phyloP scores from a whole-genome alignment of 2,329 filamentous ascomycete species.

The Penicillium brasilianum region DNA sequence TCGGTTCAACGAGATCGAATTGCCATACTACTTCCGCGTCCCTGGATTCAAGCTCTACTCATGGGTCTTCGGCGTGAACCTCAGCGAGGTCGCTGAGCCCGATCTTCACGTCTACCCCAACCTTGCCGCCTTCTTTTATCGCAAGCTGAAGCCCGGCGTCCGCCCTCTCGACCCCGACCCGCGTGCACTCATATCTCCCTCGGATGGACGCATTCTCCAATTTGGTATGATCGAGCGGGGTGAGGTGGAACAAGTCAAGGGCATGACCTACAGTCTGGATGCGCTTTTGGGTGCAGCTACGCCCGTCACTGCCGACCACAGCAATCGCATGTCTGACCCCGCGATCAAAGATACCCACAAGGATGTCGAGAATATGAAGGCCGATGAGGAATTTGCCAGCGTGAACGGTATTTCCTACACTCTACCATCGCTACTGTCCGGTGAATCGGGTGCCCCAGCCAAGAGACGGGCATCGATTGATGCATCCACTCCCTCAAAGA shows the following conservation, averaged over 20 bases:
- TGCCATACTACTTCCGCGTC: slow-evolving; percentile 84
- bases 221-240: slow-evolving; percentile 91
- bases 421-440: slow-evolving; percentile 83
- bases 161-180: slow-evolving; percentile 82
- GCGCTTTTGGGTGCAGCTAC: slow-evolving; percentile 76
- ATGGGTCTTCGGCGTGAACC: slow-evolving; percentile 86
- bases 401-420: slow-evolving; percentile 97
- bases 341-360: slow-evolving; percentile 40
- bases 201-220: slow-evolving; percentile 89
- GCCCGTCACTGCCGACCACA: slow-evolving; percentile 48
- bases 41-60: slow-evolving; percentile 93
- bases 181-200: slow-evolving; percentile 81
- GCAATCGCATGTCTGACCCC: slow-evolving; percentile 41
- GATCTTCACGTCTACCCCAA: slow-evolving; percentile 92
- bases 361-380: slow-evolving; percentile 69
- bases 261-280: slow-evolving; percentile 96
- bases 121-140: slow-evolving; percentile 95
- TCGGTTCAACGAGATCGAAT: slow-evolving; percentile 83
- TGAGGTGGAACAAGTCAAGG: slow-evolving; percentile 98
- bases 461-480: slow-evolving; percentile 66
- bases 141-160: slow-evolving; percentile 84
- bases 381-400: slow-evolving; percentile 89
- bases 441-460: slow-evolving; percentile 54
- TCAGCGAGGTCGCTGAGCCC: slow-evolving; percentile 83
- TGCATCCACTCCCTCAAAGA: slow-evolving; percentile 70